Conservation (phyloP, 2,329 filamentous ascomycete species). For the Macroventuria anomochaeta region DNA sequence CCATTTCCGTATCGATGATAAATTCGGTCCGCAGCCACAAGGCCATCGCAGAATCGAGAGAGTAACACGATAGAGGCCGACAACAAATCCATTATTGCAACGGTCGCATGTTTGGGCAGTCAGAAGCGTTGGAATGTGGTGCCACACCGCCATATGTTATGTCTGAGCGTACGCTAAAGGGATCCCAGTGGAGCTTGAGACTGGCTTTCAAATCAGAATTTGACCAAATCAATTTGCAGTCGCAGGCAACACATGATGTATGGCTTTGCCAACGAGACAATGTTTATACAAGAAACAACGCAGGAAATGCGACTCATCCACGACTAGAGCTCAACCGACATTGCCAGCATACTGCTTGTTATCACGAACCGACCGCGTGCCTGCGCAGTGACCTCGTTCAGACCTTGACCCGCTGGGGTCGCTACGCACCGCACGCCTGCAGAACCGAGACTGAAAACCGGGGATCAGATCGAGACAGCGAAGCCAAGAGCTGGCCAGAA, state of each 20-base stretch:
- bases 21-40: neutral
- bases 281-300: neutral
- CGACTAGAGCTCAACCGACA: neutral
- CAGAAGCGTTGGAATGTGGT: neutral
- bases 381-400: neutral
- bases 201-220: neutral
- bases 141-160: neutral
- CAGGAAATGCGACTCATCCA: neutral
- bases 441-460: neutral
- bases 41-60: neutral
- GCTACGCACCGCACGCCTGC: slow-evolving; percentile 1
- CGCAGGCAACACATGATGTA: neutral
- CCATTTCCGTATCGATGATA: neutral
- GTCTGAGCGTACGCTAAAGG: slow-evolving; percentile 1
- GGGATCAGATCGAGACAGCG: neutral
- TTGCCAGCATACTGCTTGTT: too few relatives aligned
- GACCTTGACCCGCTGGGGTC: neutral
- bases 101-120: neutral
- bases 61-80: neutral
- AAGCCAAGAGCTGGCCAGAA: neutral
- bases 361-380: too few relatives aligned
- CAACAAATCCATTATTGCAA: neutral
- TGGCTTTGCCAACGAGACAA: too few relatives aligned
- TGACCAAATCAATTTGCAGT: neutral
- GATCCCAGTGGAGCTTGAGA: neutral